These are phyloP conservation scores for Sporothrix sp. DNA, from an alignment of 2,329 filamentous ascomycete genomes.

Conservation along the genomic window DNA sequence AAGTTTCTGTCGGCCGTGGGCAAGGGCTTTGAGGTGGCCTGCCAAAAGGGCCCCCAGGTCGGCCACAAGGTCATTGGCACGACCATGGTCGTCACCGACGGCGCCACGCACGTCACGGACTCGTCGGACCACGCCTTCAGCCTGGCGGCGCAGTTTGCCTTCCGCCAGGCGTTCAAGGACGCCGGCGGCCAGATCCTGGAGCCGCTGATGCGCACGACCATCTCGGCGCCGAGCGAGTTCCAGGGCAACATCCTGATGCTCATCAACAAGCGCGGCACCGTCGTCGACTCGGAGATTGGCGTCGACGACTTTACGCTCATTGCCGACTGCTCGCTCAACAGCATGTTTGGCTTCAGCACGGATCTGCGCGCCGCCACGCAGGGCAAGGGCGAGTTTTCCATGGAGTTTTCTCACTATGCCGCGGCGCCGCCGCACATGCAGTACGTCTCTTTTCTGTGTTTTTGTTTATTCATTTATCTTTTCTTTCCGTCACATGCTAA, in stretches of 20 bases:
- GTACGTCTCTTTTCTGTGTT: conserved; percentile 41
- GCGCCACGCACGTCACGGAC: conserved; percentile 94
- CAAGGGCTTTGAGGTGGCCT: conserved; percentile 82
- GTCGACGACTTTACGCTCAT: conserved; percentile 87
- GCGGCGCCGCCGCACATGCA: conserved; percentile 81
- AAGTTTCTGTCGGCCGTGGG: conserved; percentile 92
- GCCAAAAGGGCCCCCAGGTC: conserved; percentile 78
- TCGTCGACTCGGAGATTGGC: conserved; percentile 90
- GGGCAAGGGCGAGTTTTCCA: conserved; percentile 95
- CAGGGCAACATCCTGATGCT: conserved; percentile 92
- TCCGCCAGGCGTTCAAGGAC: conserved; percentile 82
- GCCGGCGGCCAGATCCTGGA: conserved; percentile 80
- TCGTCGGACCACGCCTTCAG: conserved; percentile 96
- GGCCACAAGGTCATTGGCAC: conserved; percentile 88
- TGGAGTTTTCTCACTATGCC: conserved; percentile 98
- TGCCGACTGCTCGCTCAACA: conserved; percentile 86
- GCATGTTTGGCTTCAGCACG: conserved; percentile 95
- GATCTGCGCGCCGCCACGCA: conserved; percentile 89
- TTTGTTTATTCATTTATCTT: conserved; percentile 8
- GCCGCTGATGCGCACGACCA: conserved; percentile 95
- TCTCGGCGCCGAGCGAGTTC: conserved; percentile 93
- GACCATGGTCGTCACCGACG: conserved; percentile 88
- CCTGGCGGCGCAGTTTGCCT: conserved; percentile 88
- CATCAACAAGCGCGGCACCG: conserved; percentile 92
- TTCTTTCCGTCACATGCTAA: too few species aligned